phyloP scores from a whole-genome alignment of 2,329 filamentous ascomycete genomes.

The Trichoderma koningiopsis region DNA sequence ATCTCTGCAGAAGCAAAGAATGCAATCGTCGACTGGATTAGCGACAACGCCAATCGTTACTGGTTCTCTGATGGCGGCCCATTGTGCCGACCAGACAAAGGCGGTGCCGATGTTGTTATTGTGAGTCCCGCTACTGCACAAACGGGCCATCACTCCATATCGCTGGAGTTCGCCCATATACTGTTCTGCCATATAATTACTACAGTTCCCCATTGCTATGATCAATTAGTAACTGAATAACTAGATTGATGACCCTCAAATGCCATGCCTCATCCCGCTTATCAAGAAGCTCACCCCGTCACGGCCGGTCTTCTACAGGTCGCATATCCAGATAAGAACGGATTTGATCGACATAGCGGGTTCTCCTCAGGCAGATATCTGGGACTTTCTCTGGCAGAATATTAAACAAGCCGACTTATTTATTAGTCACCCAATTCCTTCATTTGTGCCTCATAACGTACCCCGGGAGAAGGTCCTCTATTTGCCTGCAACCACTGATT shows the following conservation, averaged over 20 bases:
- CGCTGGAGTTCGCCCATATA: background rate
- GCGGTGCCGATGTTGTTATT: constrained; percentile 75
- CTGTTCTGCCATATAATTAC: background rate
- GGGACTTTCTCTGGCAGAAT: constrained; percentile 73
- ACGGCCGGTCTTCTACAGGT: constrained; percentile 78
- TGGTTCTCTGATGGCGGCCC: constrained; percentile 72
- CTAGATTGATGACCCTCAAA: constrained; percentile 79
- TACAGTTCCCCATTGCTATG: background rate
- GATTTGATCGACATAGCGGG: constrained; percentile 66
- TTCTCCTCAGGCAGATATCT: constrained; percentile 71
- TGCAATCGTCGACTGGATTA: constrained; percentile 70
- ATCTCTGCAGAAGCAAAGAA: constrained; percentile 63
- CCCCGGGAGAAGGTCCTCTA: constrained; percentile 69
- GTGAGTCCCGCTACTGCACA: constrained; percentile 41
- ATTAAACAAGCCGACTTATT: constrained; percentile 75
- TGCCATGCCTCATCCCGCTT: constrained; percentile 75
- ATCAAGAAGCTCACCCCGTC: constrained; percentile 71
- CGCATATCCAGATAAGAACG: constrained; percentile 79
- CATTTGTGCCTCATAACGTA: constrained; percentile 72
- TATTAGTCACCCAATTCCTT: constrained; percentile 77
- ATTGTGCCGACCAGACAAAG: constrained; percentile 63
- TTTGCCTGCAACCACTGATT: constrained; percentile 80
- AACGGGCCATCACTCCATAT: background rate
- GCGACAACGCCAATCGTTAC: constrained; percentile 71
- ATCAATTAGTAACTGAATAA: background rate